phyloP scores from a whole-genome alignment of 2,329 filamentous ascomycete species.

The Fusarium brachygibbosum region DNA sequence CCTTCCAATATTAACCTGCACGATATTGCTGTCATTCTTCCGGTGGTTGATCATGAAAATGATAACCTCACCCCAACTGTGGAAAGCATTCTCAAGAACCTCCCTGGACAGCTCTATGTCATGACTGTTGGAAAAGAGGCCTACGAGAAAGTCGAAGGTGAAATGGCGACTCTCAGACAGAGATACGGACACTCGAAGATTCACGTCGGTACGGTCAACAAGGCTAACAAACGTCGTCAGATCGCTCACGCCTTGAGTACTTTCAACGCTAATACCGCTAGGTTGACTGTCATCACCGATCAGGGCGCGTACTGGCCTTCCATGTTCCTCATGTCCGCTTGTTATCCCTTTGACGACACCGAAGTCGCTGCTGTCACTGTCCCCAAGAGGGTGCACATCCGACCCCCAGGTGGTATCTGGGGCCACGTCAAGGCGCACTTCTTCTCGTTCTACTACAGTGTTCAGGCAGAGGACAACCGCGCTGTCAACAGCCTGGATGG shows the following conservation, averaged over 20 bases:
- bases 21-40: conserved; percentile 20
- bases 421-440: conserved; percentile 13
- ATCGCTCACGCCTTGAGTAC: conserved; percentile 27
- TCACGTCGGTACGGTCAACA: conserved; percentile 34
- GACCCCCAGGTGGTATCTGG: not conserved
- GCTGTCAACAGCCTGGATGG: conserved; percentile 21
- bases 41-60: conserved; percentile 2
- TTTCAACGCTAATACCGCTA: not conserved
- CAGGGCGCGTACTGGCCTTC: conserved; percentile 33
- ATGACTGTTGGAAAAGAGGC: not conserved
- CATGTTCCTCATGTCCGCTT: conserved; percentile 18
- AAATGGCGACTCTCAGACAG: not conserved
- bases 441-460: conserved; percentile 13
- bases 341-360: conserved; percentile 17
- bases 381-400: conserved; percentile 10
- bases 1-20: not conserved
- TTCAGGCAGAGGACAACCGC: conserved; percentile 13
- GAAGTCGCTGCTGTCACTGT: conserved; percentile 28
- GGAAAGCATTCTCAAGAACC: conserved; percentile 23
- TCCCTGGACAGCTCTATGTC: conserved; percentile 11
- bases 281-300: conserved; percentile 29
- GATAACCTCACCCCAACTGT: not conserved
- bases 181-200: conserved; percentile 17
- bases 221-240: conserved; percentile 34
- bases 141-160: conserved; percentile 1